Base-by-base conservation (phyloP, 768 basidiomycete genomes). In the Suillus ampliporus region DNA sequence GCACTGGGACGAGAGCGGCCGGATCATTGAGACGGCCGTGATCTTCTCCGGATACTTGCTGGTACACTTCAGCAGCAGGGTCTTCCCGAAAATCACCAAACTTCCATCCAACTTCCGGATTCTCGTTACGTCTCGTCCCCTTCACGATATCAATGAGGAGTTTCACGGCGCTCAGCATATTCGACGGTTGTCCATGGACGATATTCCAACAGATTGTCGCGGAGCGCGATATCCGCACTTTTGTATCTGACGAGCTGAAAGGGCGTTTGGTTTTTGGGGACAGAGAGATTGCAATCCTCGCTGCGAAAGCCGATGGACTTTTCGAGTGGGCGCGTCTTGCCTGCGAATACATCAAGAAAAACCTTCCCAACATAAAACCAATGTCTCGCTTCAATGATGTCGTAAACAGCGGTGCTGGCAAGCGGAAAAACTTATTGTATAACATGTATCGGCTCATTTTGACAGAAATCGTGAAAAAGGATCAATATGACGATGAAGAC, bases 1-100 rank as follows among this genome's bases (percentile, higher is more conserved):
- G 73, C 62, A 17, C 38, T 72, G n/a, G 26, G 68, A 70, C 38
- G 68, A 64, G 46, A 67, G 65, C 46, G 61, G 61, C 11, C 19
- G 0, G n/a, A n/a, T n/a, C n/a, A n/a, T n/a, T n/a, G 9, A 21
- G 1, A 35, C 47, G 6, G 66, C 14, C 34, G 43, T 15, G 26
- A 34, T 2, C 60, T 73, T 44, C 65, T 76, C 11, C 3, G 28
- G 11, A 31, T 65, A 19, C 19, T 65, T 31, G 2, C 59, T 6
- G 14, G 31, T 34, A 38, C 40, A 26, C n/a, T 47, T 34, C 43
- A 7, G 9, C 9, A 47, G 10, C 44, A 10, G 1, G 4, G 13
- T 21, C 1, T 40, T 4, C 3, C 5, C 31, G 15, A 0, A n/a
- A 11, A 15, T 41, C 10, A 43, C 37, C 4, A 8, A 37, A 4